phyloP scores from a whole-genome alignment of 768 basidiomycete species.

The Boletus coccyginus region DNA sequence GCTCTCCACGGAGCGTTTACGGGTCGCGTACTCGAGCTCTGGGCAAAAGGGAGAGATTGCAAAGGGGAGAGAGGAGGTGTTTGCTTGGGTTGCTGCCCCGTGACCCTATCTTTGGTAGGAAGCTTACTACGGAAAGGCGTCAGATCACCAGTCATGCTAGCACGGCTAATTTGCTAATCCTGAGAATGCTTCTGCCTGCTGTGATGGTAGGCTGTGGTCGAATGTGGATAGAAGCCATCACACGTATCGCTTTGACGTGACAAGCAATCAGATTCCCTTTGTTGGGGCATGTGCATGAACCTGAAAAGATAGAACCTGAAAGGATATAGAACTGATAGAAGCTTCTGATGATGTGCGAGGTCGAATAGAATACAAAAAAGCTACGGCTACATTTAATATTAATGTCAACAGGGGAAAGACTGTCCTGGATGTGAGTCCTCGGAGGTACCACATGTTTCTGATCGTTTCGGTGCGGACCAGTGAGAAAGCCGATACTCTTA shows the following conservation, averaged over 20 bases:
- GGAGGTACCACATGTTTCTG: not conserved
- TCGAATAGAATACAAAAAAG: not conserved
- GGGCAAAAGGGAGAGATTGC: constrained; percentile 36
- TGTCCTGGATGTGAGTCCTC: not conserved
- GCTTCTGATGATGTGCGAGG: not conserved
- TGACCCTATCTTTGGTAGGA: constrained; percentile 6
- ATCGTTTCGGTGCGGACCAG: not conserved
- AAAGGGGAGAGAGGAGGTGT: constrained; percentile 42
- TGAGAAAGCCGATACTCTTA: not conserved
- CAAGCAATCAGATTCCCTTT: not conserved
- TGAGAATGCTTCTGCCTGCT: not conserved
- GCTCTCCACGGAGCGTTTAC: constrained; percentile 68
- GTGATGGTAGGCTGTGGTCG: not conserved
- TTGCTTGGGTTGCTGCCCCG: constrained; percentile 39
- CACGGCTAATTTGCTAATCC: constrained; percentile 4
- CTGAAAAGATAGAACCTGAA: not conserved
- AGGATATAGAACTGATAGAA: not conserved
- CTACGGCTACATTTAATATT: not conserved
- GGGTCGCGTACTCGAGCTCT: constrained; percentile 56
- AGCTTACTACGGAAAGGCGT: not conserved
- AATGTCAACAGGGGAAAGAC: not conserved
- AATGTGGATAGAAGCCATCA: not conserved
- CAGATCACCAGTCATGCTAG: not conserved
- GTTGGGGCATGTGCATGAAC: no score
- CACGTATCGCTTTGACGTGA: not conserved